A percentile compares a stretch with the other conserved stretches of the same genome.
Conservation (phyloP, 2,329 filamentous ascomycete species). For the Sporothrix mexicana region DNA sequence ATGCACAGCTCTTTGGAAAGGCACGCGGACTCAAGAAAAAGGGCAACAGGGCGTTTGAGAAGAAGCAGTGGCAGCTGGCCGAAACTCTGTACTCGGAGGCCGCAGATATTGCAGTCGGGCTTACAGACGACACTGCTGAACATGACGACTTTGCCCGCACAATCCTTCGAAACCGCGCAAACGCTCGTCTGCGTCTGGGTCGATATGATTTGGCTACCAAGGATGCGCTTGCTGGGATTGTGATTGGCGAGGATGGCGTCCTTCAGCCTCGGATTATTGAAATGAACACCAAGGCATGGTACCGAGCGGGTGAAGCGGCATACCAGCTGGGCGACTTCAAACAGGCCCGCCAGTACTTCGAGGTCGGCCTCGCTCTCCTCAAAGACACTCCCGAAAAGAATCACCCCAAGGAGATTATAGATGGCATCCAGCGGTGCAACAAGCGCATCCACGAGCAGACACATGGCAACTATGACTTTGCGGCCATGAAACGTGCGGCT, state of each 20-base stretch:
- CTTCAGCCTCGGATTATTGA: not conserved
- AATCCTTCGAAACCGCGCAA: slow-evolving; percentile 16
- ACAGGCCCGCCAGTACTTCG: slow-evolving; percentile 37
- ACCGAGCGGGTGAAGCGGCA: slow-evolving; percentile 33
- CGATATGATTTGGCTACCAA: slow-evolving; percentile 20
- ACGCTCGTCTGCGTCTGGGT: not conserved
- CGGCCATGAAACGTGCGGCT: not conserved
- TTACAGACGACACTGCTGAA: too few relatives aligned
- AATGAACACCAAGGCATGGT: slow-evolving; percentile 31
- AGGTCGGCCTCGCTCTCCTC: slow-evolving; percentile 39
- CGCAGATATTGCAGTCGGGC: too few relatives aligned
- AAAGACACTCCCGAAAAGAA: slow-evolving; percentile 30
- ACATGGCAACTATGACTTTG: slow-evolving; percentile 40
- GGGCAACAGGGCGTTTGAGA: too few relatives aligned
- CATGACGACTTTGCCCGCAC: too few relatives aligned
- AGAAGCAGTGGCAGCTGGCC: too few relatives aligned
- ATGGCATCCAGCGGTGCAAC: not conserved
- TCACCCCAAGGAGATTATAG: not conserved
- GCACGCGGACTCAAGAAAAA: too few relatives aligned
- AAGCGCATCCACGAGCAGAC: slow-evolving; percentile 41
- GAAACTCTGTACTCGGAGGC: too few relatives aligned
- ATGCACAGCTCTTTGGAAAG: too few relatives aligned
- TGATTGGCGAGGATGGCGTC: not conserved
- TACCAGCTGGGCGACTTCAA: slow-evolving; percentile 33
- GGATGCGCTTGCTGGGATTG: not conserved